Evolutionary conservation across 495 filamentous ascomycete species (phyloP), one percentile per base, ranked within the genome.

Genomic region (Schizothecium vesticola): DNA sequence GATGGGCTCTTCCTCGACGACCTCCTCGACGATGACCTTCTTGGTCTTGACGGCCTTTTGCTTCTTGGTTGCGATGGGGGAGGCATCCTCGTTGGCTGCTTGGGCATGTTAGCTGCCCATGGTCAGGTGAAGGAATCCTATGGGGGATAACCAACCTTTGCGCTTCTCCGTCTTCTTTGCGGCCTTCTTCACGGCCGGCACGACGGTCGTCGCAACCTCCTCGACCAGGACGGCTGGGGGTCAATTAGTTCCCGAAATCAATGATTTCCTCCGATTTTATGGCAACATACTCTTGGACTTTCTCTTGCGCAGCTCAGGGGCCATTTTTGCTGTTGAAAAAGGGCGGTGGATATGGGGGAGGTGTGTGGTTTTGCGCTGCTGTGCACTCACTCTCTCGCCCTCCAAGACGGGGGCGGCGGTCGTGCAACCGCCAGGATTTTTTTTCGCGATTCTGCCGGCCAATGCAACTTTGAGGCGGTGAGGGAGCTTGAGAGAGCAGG

Each of bases 281-380:
- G 12, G 69, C 25, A 66, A 78, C 80, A 64, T 83, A 91, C 91
- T 85, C 83, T 92, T 93, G 75, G 88, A 84, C 82, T 92, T 92
- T 75, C 87, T 91, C 66, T 82, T 83, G 69, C 88, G 89, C 67
- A 85, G 82, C 74, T 90, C 89, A 63, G 88, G 85, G 33, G 90
- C 88, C 91, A 93, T 93, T 70, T 63, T 76, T 60, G 71, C n/a
- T 70, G 61, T 66, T 59, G 58, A 25, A 25, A 51, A 25, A 22
- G 16, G 58, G 58, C 21, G 56, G 24, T 59, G 11, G 58, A 65
- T 33, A 64, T 36, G 63, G 67, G 23, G 51, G 25, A 24, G 59
- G 19, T 59, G 23, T 59, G 13, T 59, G 23, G 23, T 59, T 19
- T 26, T 59, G 58, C 58, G 23, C 26, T 59, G 13, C 58, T 24